A percentile compares a stretch with the other conserved stretches of the same genome.
Evolutionary conservation across 805 yeast species (phyloP).

Genomic region (Candida schatavii): DNA sequence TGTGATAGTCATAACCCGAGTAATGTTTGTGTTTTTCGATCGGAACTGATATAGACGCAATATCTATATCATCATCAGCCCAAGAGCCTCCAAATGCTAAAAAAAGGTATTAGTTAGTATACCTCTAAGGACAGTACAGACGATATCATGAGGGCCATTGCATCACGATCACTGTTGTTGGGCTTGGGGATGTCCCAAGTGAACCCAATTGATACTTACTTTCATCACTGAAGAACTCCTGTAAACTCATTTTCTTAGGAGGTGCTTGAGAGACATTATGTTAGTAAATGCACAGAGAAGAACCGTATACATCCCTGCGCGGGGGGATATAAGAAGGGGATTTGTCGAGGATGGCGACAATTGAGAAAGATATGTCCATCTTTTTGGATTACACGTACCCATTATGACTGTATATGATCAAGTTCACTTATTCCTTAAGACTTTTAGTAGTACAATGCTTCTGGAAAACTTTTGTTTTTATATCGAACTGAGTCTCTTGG

Average conservation of each 20-base stretch:
- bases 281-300: too few relatives aligned
- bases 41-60: conserved; percentile 45
- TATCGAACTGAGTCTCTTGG: not conserved
- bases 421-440: not conserved
- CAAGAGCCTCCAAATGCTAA: conserved; percentile 46
- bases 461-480: not conserved
- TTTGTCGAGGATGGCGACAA: too few relatives aligned
- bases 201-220: conserved; percentile 38
- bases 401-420: not conserved
- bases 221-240: conserved; percentile 44
- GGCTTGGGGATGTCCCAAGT: too few relatives aligned
- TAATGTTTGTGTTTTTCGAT: conserved; percentile 27
- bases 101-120: not conserved
- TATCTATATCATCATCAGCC: conserved; percentile 46
- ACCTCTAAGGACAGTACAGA: too few relatives aligned
- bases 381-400: not conserved
- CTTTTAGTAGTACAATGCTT: not conserved
- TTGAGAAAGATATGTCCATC: too few relatives aligned
- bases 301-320: too few relatives aligned
- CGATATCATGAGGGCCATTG: too few relatives aligned
- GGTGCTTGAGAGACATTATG: conserved; percentile 22
- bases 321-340: too few relatives aligned
- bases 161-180: not conserved
- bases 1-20: not conserved
- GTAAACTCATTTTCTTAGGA: conserved; percentile 45